Base-by-base conservation (phyloP, 495 filamentous ascomycete species). In the Astrothelium subdiscretum region DNA sequence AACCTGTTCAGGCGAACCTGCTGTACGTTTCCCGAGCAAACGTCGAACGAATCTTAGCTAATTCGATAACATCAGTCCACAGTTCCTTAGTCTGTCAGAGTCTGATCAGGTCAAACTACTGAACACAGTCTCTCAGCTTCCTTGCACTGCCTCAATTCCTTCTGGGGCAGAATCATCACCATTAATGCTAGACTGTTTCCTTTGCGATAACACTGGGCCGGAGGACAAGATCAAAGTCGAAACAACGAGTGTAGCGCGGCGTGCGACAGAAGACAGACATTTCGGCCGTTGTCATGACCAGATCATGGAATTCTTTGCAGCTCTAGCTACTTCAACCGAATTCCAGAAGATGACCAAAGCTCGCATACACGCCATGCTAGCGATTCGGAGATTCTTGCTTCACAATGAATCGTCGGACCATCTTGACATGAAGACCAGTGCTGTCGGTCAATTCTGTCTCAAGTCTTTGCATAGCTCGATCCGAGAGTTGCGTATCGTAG, bases 401-500 rank as follows among this genome's bases (percentile, higher is more conserved):
- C 90, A 95, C 73, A 83, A 82, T 0, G 70, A 73, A 1, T 75
- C 79, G 61, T 52, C 73, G 6, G 73, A 76, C 12, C 77, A 87
- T 61, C 73, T 92, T 61, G 82, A 91, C 63, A 73, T 97, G 2
- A 80, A 82, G 42, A 75, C 68, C 5, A 90, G 88, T 8, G 63
- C 72, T 0, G 76, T 87, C 44, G 91, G 90, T 0, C 84, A 90
- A 68, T 91, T 89, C 80, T 94, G 90, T 68, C 71, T 97, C 1
- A 80, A 85, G 61, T 90, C 87, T 2, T 75, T 96, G 24, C 81
- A 83, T 57, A 96, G 91, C 70, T 92, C 92, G 6, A 72, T 87
- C 26, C 83, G 94, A 69, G 94, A 97, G 69, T 76, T 97, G 58
- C 85, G 94, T 13, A 80, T 96, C 69, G 87, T 87, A 29, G 87